A percentile compares a stretch with the other conserved stretches of the same genome.
These are phyloP conservation scores for Alternaria sp. DNA, from an alignment of 2,329 filamentous ascomycete genomes.

Conservation along the genomic window DNA sequence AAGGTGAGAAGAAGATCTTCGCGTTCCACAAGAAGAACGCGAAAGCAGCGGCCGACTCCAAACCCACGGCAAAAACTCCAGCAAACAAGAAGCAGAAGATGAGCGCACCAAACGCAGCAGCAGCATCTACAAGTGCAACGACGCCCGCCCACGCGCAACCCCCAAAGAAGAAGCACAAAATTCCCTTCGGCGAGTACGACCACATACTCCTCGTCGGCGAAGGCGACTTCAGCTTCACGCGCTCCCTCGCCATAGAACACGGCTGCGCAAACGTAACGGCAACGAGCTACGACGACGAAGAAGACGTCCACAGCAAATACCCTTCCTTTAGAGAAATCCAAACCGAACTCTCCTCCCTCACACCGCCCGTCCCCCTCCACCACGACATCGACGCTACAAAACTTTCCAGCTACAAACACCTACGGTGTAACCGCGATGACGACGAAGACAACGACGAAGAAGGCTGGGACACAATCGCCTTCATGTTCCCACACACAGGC, in stretches of 20 bases:
- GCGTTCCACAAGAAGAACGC: conserved; percentile 32
- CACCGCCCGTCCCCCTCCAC: conserved; percentile 43
- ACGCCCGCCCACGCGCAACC: conserved; percentile 12
- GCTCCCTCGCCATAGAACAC: conserved; percentile 70
- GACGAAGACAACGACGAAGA: conserved; percentile 28
- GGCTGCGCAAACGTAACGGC: conserved; percentile 70
- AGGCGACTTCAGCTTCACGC: conserved; percentile 79
- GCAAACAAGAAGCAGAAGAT: conserved; percentile 24
- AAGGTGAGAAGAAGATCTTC: conserved; percentile 36
- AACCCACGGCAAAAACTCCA: conserved; percentile 12
- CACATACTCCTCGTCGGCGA: conserved; percentile 79
- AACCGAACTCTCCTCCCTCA: conserved; percentile 27
- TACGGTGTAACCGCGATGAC: conserved; percentile 28
- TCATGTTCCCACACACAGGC: conserved; percentile 97
- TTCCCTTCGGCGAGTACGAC: conserved; percentile 72
- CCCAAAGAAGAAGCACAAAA: conserved; percentile 32
- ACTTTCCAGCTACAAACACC: conserved; percentile 36
- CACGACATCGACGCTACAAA: conserved; percentile 73
- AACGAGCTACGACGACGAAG: conserved; percentile 68
- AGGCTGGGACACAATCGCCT: conserved; percentile 78
- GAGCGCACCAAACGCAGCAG: conserved; percentile 1
- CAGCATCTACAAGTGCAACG: conserved; percentile 6
- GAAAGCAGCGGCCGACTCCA: conserved; percentile 20
- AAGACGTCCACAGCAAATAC: conserved; percentile 59
- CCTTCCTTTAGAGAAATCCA: conserved; percentile 56